Percentiles rank a stretch among this genome's conserved stretches.
Evolutionary conservation across 805 yeast genomes (phyloP).

Genomic region (Schizosaccharomyces lindneri): DNA sequence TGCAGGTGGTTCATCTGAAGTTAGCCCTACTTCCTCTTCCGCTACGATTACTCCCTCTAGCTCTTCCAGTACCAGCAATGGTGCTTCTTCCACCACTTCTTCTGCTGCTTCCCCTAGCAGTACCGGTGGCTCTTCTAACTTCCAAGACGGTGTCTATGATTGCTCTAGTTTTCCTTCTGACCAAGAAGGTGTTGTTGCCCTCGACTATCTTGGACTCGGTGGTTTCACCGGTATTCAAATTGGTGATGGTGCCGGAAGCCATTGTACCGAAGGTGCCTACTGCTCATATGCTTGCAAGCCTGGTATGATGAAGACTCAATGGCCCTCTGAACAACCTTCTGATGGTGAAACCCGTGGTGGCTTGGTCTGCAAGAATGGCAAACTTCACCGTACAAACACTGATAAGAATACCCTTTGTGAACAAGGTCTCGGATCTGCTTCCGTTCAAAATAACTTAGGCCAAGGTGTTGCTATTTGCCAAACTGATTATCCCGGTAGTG

Average conservation of each 20-base stretch:
- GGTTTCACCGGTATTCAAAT: constrained; percentile 60
- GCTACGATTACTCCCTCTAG: background rate
- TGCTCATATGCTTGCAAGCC: constrained; percentile 97
- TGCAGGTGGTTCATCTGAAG: background rate
- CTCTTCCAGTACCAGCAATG: background rate
- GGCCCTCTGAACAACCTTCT: constrained; percentile 74
- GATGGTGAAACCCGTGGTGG: constrained; percentile 90
- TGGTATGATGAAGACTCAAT: constrained; percentile 97
- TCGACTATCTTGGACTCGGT: constrained; percentile 50
- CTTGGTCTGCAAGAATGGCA: constrained; percentile 53
- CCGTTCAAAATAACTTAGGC: constrained; percentile 36
- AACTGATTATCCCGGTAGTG: constrained; percentile 98
- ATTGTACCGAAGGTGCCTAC: constrained; percentile 72
- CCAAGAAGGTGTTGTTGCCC: constrained; percentile 47
- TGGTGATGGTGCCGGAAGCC: constrained; percentile 28
- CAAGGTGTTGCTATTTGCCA: constrained; percentile 74
- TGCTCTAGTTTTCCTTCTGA: constrained; percentile 59
- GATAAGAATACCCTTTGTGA: constrained; percentile 49
- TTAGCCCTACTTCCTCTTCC: constrained; percentile 18
- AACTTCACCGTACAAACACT: constrained; percentile 58
- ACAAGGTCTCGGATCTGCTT: constrained; percentile 57
- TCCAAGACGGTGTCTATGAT: constrained; percentile 45
- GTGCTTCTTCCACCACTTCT: background rate
- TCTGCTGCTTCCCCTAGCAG: background rate
- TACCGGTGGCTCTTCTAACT: constrained; percentile 11